A percentile compares a stretch with the other conserved stretches of the same genome.
Evolutionary conservation across 768 basidiomycete species (phyloP).

Genomic region (Naganishia friedmannii): DNA sequence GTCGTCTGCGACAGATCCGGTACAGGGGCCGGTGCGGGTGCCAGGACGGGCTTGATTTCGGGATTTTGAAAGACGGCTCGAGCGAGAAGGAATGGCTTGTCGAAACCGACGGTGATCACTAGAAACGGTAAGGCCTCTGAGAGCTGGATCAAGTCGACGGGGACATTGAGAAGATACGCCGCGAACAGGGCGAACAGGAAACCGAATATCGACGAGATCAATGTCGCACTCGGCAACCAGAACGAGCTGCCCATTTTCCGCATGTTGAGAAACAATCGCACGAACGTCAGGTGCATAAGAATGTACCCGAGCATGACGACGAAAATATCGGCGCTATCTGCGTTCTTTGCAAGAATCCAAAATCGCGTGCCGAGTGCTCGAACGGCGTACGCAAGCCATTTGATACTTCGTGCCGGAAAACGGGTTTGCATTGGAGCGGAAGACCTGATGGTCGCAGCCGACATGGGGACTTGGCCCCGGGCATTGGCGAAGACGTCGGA

Average conservation of each 20-base stretch:
- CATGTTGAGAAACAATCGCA: constrained; percentile 82
- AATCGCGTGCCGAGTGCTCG: constrained; percentile 72
- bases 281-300: constrained; percentile 93
- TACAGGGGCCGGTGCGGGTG: constrained; percentile 35
- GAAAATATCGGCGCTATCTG: constrained; percentile 91
- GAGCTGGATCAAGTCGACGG: constrained; percentile 85
- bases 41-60: constrained; percentile 52
- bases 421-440: constrained; percentile 1
- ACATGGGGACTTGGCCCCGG: constrained; percentile 6
- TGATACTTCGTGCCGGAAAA: constrained; percentile 59
- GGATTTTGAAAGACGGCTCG: constrained; percentile 84
- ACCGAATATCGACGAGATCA: constrained; percentile 75
- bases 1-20: constrained; percentile 28
- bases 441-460: not conserved
- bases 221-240: constrained; percentile 69
- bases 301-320: constrained; percentile 90
- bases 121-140: constrained; percentile 96
- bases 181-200: constrained; percentile 79
- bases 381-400: constrained; percentile 85
- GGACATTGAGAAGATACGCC: constrained; percentile 71
- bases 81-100: constrained; percentile 90
- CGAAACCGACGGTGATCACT: constrained; percentile 95
- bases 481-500: constrained; percentile 36
- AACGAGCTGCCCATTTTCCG: constrained; percentile 75
- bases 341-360: constrained; percentile 85